Evolutionary conservation across 2,329 filamentous ascomycete species (phyloP).

Genomic region (Verticillium klebahnii): DNA sequence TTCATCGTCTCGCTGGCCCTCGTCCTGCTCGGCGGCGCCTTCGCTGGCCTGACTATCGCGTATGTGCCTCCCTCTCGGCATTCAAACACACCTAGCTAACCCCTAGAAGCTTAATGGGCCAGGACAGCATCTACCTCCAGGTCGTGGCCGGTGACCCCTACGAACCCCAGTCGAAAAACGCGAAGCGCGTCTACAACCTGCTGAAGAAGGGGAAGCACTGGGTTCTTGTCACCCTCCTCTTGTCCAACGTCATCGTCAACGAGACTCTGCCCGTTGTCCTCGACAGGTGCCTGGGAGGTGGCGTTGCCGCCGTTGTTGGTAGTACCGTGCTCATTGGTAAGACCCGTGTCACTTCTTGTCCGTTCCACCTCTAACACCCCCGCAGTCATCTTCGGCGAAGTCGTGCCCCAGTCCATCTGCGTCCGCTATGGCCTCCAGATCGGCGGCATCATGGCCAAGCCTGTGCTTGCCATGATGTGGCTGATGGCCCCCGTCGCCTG

Average conservation of each 20-base stretch:
- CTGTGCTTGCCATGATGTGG: constrained; percentile 88
- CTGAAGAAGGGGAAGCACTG: constrained; percentile 92
- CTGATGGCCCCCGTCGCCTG: constrained; percentile 84
- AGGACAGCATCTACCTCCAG: constrained; percentile 96
- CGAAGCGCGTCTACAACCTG: constrained; percentile 72
- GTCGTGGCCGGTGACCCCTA: constrained; percentile 84
- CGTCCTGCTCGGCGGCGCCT: constrained; percentile 84
- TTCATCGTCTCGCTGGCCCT: constrained; percentile 72
- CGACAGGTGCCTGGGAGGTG: constrained; percentile 88
- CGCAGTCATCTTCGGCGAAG: constrained; percentile 93
- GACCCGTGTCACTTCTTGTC: constrained; percentile 16
- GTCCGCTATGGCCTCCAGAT: constrained; percentile 95
- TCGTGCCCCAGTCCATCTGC: constrained; percentile 93
- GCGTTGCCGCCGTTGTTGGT: constrained; percentile 88
- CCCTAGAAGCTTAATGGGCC: constrained; percentile 51
- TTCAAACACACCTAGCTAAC: constrained; percentile 7
- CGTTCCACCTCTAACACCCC: not conserved
- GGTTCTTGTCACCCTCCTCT: constrained; percentile 89
- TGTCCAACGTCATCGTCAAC: constrained; percentile 97
- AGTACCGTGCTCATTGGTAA: constrained; percentile 91
- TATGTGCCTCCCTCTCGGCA: constrained; percentile 37
- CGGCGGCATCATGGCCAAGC: constrained; percentile 86
- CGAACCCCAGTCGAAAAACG: constrained; percentile 82
- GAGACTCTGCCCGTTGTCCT: constrained; percentile 94
- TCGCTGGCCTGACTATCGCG: constrained; percentile 90